A percentile compares a stretch with the other conserved stretches of the same genome.
Conservation (phyloP, 2,329 filamentous ascomycete species). For the Pseudogymnoascus sp. region DNA sequence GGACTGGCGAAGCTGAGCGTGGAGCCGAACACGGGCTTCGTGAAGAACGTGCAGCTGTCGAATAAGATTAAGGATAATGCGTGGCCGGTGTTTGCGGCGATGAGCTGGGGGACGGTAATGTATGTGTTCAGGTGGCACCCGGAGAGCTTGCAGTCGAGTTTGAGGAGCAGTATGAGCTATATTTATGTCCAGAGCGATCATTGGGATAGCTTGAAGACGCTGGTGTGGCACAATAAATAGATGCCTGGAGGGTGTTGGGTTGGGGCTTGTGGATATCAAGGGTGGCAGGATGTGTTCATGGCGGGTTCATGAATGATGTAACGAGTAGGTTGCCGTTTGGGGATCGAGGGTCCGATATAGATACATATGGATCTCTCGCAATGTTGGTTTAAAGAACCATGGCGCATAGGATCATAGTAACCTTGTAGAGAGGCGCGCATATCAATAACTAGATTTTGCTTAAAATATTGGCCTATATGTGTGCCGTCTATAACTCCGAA, state of each 20-base stretch:
- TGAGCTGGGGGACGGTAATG: constrained; percentile 94
- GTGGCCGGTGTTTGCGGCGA: constrained; percentile 85
- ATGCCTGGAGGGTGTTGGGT: background rate
- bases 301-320: constrained; percentile 2
- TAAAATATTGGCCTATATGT: background rate
- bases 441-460: background rate
- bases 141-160: constrained; percentile 79
- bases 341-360: background rate
- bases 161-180: constrained; percentile 94
- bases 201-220: constrained; percentile 79
- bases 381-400: background rate
- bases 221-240: constrained; percentile 75
- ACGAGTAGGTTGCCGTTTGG: background rate
- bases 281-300: background rate
- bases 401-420: background rate
- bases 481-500: background rate
- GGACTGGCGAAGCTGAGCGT: constrained; percentile 77
- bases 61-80: constrained; percentile 56
- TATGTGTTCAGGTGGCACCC: constrained; percentile 89
- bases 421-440: background rate
- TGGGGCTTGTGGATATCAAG: background rate
- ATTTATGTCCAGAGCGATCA: constrained; percentile 86
- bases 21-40: constrained; percentile 49
- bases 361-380: background rate
- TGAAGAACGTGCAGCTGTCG: constrained; percentile 36